Evolutionary conservation across 306 rosid species (phyloP).

Genomic region (Pyrus communis): DNA sequence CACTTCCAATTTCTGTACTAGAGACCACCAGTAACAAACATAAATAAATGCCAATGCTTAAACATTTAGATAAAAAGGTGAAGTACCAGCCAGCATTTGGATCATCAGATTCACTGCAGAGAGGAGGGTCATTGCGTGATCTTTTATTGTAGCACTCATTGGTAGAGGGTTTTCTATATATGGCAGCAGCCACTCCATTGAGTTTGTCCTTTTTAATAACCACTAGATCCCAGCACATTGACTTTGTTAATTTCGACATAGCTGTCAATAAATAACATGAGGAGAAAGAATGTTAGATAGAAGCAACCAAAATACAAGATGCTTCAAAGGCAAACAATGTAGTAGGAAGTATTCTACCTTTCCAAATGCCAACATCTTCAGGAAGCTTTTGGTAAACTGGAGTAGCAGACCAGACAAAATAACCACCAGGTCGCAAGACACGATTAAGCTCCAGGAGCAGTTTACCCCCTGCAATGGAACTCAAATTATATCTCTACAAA

Average conservation of each 20-base stretch:
- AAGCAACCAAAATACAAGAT: slow-evolving; percentile 5
- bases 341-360: slow-evolving; percentile 33
- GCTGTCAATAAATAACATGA: slow-evolving; percentile 32
- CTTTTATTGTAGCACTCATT: slow-evolving; percentile 62
- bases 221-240: slow-evolving; percentile 84
- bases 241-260: slow-evolving; percentile 56
- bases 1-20: not conserved
- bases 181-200: slow-evolving; percentile 67
- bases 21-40: not conserved
- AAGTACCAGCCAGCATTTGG: slow-evolving; percentile 69
- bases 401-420: slow-evolving; percentile 95
- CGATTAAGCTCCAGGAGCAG: slow-evolving; percentile 80
- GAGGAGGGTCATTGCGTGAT: slow-evolving; percentile 51
- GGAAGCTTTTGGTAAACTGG: slow-evolving; percentile 77
- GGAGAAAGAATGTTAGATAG: slow-evolving; percentile 1
- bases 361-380: slow-evolving; percentile 69
- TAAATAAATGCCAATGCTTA: not conserved
- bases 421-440: slow-evolving; percentile 83
- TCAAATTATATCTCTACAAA: slow-evolving; percentile 8
- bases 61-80: not conserved
- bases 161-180: slow-evolving; percentile 72
- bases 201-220: slow-evolving; percentile 49
- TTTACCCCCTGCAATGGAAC: slow-evolving; percentile 55
- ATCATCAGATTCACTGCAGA: slow-evolving; percentile 64
- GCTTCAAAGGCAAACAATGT: not conserved